Evolutionary conservation across 108 stramenopile species (phyloP).

Genomic region (Cyclotella baltica): DNA sequence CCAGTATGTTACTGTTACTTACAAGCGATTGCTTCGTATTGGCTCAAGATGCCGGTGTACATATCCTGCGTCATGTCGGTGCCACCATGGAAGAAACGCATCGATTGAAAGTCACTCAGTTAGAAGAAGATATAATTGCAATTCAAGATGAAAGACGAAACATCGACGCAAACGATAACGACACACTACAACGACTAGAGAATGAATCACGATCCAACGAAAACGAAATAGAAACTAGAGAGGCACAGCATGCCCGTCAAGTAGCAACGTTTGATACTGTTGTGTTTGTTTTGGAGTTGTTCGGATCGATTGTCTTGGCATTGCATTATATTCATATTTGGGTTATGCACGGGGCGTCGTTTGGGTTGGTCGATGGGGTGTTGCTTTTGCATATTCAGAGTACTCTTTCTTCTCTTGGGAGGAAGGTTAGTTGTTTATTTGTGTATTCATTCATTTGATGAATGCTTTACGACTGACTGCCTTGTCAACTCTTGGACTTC

Average conservation of each 20-base stretch:
- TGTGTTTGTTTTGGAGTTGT: conserved; percentile 64
- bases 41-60: conserved; percentile 54
- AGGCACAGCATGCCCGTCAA: conserved; percentile 50
- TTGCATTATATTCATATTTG: conserved; percentile 80
- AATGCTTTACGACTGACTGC: background rate
- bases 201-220: conserved; percentile 57
- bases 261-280: conserved; percentile 52
- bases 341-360: conserved; percentile 69
- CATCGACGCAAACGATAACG: conserved; percentile 16
- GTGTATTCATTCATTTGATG: conserved; percentile 1
- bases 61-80: conserved; percentile 53
- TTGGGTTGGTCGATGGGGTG: conserved; percentile 76
- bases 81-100: conserved; percentile 59
- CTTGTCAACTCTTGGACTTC: no score
- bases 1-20: conserved; percentile 66
- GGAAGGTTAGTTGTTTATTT: conserved; percentile 45
- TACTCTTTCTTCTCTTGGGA: conserved; percentile 58
- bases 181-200: conserved; percentile 20
- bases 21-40: conserved; percentile 76
- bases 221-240: conserved; percentile 58
- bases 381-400: conserved; percentile 79
- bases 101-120: conserved; percentile 14
- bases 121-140: conserved; percentile 57
- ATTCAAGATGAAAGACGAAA: conserved; percentile 39
- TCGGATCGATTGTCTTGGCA: conserved; percentile 56